Conservation (phyloP, 441 rosid species). For the Pelargonium citronellum region DNA sequence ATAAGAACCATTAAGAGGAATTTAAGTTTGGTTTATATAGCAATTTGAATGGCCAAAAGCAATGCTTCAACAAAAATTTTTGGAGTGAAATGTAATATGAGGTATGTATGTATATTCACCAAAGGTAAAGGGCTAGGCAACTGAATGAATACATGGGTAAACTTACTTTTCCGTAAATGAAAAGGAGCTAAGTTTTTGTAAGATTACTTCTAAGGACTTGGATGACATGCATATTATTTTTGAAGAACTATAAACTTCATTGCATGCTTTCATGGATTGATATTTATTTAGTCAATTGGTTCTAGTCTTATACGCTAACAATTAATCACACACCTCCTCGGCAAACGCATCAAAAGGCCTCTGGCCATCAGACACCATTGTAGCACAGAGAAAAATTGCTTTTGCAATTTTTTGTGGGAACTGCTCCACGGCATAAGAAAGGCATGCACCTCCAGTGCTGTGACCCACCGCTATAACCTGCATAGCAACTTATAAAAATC, state of each 20-base stretch:
- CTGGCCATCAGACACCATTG: conserved; percentile 80
- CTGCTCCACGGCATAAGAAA: conserved; percentile 75
- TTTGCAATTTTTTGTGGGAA: conserved; percentile 70
- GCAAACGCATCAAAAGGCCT: conserved; percentile 91
- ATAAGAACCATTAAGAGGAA: too few relatives aligned
- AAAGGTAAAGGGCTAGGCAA: too few relatives aligned
- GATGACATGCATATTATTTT: not conserved
- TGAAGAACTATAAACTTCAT: not conserved
- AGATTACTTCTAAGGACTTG: not conserved
- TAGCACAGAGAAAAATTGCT: conserved; percentile 76
- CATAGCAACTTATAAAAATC: conserved; percentile 17
- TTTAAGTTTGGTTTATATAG: not conserved
- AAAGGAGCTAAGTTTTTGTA: not conserved
- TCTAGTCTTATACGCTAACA: not conserved
- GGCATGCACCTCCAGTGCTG: conserved; percentile 80
- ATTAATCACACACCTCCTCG: conserved; percentile 55
- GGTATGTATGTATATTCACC: not conserved
- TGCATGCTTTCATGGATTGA: not conserved
- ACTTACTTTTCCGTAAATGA: not conserved
- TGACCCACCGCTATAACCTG: conserved; percentile 92
- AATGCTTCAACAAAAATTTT: not conserved
- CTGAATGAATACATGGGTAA: not conserved
- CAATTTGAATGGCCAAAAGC: not conserved
- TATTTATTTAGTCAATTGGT: not conserved
- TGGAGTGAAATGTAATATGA: not conserved